A percentile compares a stretch with the other conserved stretches of the same genome.
phyloP scores from a whole-genome alignment of 176 grass and related monocot species.

The Elymus sibiricus region DNA sequence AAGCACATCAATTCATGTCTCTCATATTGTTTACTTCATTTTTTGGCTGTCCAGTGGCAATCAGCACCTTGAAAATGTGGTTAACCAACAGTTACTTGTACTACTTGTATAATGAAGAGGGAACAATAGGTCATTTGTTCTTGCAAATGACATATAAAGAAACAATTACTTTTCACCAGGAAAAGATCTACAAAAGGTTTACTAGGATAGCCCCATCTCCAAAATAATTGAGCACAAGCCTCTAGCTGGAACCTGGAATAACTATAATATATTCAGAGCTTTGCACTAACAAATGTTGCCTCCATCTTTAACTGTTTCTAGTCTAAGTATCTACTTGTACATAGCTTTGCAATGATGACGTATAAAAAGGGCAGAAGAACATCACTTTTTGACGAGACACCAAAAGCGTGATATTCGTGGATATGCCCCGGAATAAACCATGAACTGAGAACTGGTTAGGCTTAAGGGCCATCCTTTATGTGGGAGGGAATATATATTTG shows the following conservation, averaged over 20 bases:
- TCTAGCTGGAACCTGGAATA: not conserved
- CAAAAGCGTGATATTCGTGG: slow-evolving; percentile 2
- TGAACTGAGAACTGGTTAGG: slow-evolving; percentile 10
- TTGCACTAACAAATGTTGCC: not conserved
- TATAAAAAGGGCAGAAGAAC: not conserved
- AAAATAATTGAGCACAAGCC: not conserved
- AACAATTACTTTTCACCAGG: not conserved
- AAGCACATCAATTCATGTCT: not conserved
- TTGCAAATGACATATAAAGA: not conserved
- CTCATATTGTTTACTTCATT: not conserved
- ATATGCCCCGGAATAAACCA: slow-evolving; percentile 35
- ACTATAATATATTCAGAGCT: not conserved
- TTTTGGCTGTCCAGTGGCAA: not conserved
- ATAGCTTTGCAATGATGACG: not conserved
- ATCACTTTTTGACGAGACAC: not conserved
- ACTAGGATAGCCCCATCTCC: not conserved
- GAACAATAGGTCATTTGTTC: not conserved
- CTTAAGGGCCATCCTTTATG: slow-evolving; percentile 31
- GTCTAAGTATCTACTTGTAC: not conserved
- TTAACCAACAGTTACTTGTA: not conserved
- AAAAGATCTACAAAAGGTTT: not conserved
- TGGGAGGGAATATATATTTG: slow-evolving; percentile 18
- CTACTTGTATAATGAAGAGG: not conserved
- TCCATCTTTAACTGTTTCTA: not conserved
- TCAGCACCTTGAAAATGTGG: not conserved